These are phyloP conservation scores for Chloropicon primus DNA, from an alignment of 139 green algal species.

Conservation along the genomic window DNA sequence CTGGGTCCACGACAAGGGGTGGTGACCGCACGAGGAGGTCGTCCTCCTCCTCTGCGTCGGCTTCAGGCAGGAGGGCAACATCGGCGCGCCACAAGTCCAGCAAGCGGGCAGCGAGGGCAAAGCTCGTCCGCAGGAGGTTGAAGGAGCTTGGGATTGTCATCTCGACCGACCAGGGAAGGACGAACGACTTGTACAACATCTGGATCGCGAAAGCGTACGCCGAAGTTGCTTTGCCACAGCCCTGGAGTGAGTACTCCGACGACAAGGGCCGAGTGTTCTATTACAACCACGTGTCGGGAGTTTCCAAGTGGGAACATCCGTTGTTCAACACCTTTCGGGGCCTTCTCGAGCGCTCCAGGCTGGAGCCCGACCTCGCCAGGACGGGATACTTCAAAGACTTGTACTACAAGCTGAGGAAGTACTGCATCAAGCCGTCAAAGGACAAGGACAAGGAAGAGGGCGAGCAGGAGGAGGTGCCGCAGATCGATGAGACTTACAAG, in stretches of 20 bases:
- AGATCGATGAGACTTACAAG: background rate
- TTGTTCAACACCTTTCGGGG: background rate
- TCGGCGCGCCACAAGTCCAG: background rate
- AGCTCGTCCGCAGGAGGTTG: background rate
- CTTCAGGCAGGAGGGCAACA: no score
- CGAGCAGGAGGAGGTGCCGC: background rate
- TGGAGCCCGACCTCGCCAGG: background rate
- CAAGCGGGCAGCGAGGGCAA: background rate
- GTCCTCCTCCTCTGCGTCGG: no score
- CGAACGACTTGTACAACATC: background rate
- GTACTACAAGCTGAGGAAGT: background rate
- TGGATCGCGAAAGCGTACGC: background rate
- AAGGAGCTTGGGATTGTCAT: background rate
- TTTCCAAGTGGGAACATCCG: background rate
- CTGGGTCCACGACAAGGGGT: no score
- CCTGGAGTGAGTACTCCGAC: background rate
- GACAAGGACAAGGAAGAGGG: background rate
- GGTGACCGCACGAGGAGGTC: no score
- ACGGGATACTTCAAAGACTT: background rate
- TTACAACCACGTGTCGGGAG: background rate
- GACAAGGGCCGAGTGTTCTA: background rate
- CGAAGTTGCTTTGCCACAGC: background rate
- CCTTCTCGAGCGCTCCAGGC: background rate
- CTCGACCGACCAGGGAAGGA: background rate
- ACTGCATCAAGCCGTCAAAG: background rate